Percentiles rank a stretch among this genome's conserved stretches.
Conservation (phyloP, 306 rosid species). For the Vigna reflexopilosa region DNA sequence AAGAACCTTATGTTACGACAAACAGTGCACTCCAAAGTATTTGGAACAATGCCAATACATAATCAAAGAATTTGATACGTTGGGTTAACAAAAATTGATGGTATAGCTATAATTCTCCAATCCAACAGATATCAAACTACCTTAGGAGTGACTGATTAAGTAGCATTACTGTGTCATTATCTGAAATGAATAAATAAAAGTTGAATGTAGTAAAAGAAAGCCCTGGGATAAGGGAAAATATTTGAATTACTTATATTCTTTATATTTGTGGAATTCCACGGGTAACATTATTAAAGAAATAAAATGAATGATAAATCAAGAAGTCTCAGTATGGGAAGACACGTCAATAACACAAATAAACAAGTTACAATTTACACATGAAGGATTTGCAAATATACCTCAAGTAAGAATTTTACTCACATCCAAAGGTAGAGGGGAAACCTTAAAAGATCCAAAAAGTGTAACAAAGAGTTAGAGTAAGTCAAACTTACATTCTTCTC, state of each 20-base stretch:
- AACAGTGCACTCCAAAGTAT: constrained; percentile 7
- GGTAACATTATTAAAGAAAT: background rate
- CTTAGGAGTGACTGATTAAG: constrained; percentile 13
- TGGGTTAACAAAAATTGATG: constrained; percentile 4
- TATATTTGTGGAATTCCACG: background rate
- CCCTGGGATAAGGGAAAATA: background rate
- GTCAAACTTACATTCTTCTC: constrained; percentile 79
- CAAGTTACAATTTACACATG: constrained; percentile 16
- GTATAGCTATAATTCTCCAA: constrained; percentile 16
- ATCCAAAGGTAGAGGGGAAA: constrained; percentile 5
- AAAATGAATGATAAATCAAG: background rate
- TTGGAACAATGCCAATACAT: constrained; percentile 23
- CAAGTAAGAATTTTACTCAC: background rate
- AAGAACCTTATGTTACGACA: constrained; percentile 7
- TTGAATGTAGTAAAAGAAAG: constrained; percentile 7
- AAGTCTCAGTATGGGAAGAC: background rate
- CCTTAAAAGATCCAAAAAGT: constrained; percentile 20
- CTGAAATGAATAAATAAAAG: constrained; percentile 25
- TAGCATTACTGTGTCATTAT: background rate
- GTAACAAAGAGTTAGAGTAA: constrained; percentile 5
- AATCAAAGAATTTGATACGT: constrained; percentile 16
- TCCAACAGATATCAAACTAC: constrained; percentile 23
- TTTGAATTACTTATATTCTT: constrained; percentile 14
- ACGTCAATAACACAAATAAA: constrained; percentile 13
- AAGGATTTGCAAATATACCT: background rate